Conservation (phyloP, 2,329 filamentous ascomycete species). For the Trematosphaeria pertusa region DNA sequence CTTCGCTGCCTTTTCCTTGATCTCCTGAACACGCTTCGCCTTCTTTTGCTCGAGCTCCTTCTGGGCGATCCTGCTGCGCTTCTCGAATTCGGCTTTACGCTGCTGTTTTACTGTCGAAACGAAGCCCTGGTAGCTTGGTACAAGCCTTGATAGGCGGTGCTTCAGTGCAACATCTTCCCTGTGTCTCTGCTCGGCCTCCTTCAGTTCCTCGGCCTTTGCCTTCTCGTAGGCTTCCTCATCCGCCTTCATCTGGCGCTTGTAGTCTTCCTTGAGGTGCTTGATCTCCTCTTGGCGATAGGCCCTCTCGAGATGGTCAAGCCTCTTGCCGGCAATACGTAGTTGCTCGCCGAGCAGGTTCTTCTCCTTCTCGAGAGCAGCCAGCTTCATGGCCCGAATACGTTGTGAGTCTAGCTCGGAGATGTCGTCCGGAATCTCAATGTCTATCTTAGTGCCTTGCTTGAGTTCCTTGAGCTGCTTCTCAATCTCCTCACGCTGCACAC, state of each 20-base stretch:
- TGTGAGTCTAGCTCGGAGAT: slow-evolving; percentile 67
- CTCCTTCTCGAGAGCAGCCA: slow-evolving; percentile 94
- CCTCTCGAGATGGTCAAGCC: slow-evolving; percentile 95
- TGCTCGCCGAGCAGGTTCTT: slow-evolving; percentile 96
- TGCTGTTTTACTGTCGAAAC: slow-evolving; percentile 81
- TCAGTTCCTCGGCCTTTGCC: slow-evolving; percentile 77
- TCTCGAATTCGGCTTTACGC: slow-evolving; percentile 94
- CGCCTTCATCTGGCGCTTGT: slow-evolving; percentile 78
- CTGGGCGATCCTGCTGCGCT: slow-evolving; percentile 88
- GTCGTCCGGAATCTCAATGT: slow-evolving; percentile 81
- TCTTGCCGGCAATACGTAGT: slow-evolving; percentile 89
- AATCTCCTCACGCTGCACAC: slow-evolving; percentile 58
- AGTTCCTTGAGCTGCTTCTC: slow-evolving; percentile 95
- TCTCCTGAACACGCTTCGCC: slow-evolving; percentile 83
- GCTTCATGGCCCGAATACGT: slow-evolving; percentile 90
- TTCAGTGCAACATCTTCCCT: slow-evolving; percentile 91
- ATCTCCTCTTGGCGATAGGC: slow-evolving; percentile 94
- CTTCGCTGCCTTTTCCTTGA: slow-evolving; percentile 79
- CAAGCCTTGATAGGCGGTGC: slow-evolving; percentile 84
- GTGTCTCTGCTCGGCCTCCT: slow-evolving; percentile 85
- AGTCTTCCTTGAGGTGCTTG: slow-evolving; percentile 89
- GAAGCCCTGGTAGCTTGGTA: slow-evolving; percentile 85
- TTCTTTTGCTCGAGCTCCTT: slow-evolving; percentile 93
- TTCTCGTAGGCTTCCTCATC: slow-evolving; percentile 83
- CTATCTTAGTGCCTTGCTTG: slow-evolving; percentile 87